phyloP scores from a whole-genome alignment of 179 eudicot species.

The Spinacia oleracea region DNA sequence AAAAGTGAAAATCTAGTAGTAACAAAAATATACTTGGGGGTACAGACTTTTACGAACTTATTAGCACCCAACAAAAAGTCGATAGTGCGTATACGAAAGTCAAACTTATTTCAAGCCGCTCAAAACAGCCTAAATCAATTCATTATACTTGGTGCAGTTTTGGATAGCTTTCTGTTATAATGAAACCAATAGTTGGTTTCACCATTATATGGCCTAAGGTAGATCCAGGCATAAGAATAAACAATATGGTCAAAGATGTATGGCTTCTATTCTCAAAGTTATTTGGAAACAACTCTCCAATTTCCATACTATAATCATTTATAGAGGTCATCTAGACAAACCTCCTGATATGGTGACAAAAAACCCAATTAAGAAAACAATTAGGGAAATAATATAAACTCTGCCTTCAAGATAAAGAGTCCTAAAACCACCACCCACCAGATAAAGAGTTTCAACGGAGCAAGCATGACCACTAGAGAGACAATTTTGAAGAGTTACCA shows the following conservation, averaged over 20 bases:
- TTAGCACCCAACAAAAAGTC: not conserved
- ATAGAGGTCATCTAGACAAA: not conserved
- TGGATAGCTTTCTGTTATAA: not conserved
- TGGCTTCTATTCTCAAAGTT: not conserved
- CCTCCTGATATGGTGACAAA: not conserved
- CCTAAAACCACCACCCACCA: not conserved
- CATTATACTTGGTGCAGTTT: not conserved
- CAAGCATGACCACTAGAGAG: not conserved
- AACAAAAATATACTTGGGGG: not conserved
- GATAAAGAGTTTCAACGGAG: not conserved
- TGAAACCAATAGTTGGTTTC: not conserved
- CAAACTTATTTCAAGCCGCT: too few species aligned
- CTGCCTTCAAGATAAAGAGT: not conserved
- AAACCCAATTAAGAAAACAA: not conserved
- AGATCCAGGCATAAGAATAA: not conserved
- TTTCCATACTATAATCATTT: not conserved
- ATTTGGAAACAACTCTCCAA: not conserved
- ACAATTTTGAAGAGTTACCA: not conserved
- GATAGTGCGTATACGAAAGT: not conserved
- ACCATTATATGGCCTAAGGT: not conserved
- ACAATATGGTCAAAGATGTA: not conserved
- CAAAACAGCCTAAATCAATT: not conserved
- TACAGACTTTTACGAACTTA: too few species aligned
- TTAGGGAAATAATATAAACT: not conserved
- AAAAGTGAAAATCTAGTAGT: not conserved